A percentile compares a stretch with the other conserved stretches of the same genome.
These are phyloP conservation scores for Emiliania huxleyi DNA, from an alignment of 78 protist genomes.

Conservation along the genomic window DNA sequence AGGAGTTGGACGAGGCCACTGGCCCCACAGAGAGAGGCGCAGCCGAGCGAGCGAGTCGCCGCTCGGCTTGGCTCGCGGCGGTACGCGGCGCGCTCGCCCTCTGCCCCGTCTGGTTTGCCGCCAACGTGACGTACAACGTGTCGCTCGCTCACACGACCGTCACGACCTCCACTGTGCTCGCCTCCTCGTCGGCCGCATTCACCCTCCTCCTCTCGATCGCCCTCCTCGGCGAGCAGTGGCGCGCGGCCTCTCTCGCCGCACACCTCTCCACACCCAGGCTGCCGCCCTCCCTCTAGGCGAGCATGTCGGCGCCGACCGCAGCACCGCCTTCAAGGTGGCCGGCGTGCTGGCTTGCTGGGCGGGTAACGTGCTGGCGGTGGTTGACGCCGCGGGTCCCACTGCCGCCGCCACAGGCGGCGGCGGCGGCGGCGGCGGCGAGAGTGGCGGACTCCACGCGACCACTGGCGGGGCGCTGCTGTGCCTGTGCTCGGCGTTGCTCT, in stretches of 20 bases:
- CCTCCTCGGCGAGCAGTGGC: background rate
- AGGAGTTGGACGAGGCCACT: background rate
- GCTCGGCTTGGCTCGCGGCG: background rate
- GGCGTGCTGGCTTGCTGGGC: too few relatives aligned
- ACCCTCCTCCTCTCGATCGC: constrained; percentile 33
- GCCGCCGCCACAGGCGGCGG: too few relatives aligned
- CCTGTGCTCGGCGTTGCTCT: constrained; percentile 47
- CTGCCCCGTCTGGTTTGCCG: constrained; percentile 58
- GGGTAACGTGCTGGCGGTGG: too few relatives aligned
- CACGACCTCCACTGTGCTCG: constrained; percentile 52
- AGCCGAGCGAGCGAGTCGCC: too few relatives aligned
- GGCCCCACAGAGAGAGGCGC: background rate
- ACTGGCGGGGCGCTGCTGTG: constrained; percentile 51
- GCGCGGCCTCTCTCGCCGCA: too few relatives aligned
- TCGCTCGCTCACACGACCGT: constrained; percentile 39
- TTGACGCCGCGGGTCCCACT: too few relatives aligned
- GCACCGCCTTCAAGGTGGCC: background rate
- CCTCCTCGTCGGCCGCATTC: constrained; percentile 28
- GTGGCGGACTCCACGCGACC: background rate
- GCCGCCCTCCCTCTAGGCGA: too few relatives aligned
- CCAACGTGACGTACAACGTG: constrained; percentile 48
- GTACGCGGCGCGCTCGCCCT: background rate
- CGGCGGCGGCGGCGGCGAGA: background rate
- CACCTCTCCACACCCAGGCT: too few relatives aligned
- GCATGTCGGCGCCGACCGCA: background rate